Evolutionary conservation across 495 filamentous ascomycete species (phyloP), one percentile per base, ranked within the genome.

Genomic region (Penicillium herquei): DNA sequence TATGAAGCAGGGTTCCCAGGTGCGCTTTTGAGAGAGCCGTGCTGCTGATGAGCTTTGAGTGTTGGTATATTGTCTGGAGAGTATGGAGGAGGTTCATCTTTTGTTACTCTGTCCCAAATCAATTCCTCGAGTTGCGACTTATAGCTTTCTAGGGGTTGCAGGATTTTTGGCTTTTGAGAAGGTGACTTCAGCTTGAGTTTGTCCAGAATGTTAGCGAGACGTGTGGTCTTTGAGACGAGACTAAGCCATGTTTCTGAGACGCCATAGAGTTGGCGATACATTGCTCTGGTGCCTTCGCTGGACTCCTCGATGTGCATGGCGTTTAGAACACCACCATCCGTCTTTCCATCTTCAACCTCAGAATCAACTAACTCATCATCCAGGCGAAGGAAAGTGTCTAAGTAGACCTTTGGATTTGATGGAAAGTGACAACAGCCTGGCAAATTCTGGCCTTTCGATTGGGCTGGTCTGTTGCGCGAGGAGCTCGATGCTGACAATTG

Each of bases 181-280:
- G 21, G 4, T 4, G 21, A 26, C 21, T 4, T 14, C 53, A 54
- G 9, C 56, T 49, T 44, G 35, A 69, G 49, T 9, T 64, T 63
- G n/a, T 69, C 61, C 50, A 69, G 52, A 5, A 63, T 59, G 35
- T 69, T 66, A 16, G 66, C 66, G 10, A 69, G 44, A 9, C 67
- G 52, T 0, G 60, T 67, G 0, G 67, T 67, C 21, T 70, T 64
- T 0, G 67, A 70, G 21, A 70, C 59, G 14, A 70, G 40, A 40
- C 67, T 70, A 13, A 70, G 52, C 67, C 64, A 67, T 10, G 67
- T 67, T 39, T 70, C 67, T 0, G 67, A 54, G n/a, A 70, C 55
- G 0, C 67, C 67, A 45, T 70, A 70, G 12, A 64, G 49, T 16
- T 67, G 62, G 4, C 57, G 55, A 7, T 58, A 61, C 0, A 70